These are phyloP conservation scores for Fusarium haematococcum DNA, from an alignment of 2,329 filamentous ascomycete species.

Conservation along the genomic window DNA sequence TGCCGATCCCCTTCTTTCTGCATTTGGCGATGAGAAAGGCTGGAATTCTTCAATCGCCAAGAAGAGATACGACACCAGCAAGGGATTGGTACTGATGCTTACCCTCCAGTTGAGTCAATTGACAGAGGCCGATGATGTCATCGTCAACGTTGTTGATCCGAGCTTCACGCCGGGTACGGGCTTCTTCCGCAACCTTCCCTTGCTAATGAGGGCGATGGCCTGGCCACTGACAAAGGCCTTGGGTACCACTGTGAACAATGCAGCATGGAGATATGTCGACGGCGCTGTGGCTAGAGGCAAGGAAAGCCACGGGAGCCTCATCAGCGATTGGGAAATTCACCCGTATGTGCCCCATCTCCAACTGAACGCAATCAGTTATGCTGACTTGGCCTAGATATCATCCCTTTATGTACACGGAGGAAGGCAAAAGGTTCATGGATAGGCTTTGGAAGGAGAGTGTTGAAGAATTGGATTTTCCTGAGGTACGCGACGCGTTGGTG, in stretches of 20 bases:
- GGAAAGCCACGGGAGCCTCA: slow-evolving; percentile 19
- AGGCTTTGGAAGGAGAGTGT: slow-evolving; percentile 20
- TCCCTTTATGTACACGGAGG: slow-evolving; percentile 5
- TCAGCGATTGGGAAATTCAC: slow-evolving; percentile 14
- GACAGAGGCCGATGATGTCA: slow-evolving; percentile 6
- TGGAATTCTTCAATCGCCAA: not conserved
- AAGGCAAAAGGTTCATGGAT: not conserved
- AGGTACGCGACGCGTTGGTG: not conserved
- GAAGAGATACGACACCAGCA: slow-evolving; percentile 15
- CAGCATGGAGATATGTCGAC: slow-evolving; percentile 23
- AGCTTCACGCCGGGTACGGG: slow-evolving; percentile 5
- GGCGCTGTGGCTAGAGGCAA: slow-evolving; percentile 1
- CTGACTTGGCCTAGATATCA: not conserved
- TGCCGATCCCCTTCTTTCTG: not conserved
- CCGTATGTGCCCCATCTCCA: slow-evolving; percentile 3
- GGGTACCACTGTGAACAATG: not conserved
- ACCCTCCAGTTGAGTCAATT: not conserved
- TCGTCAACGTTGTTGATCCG: slow-evolving; percentile 21
- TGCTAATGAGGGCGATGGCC: not conserved
- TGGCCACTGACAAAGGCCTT: slow-evolving; percentile 8
- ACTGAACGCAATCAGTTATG: not conserved
- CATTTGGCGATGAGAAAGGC: not conserved
- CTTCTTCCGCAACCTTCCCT: slow-evolving; percentile 1
- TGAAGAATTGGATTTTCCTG: slow-evolving; percentile 10
- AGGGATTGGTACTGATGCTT: slow-evolving; percentile 17